Conservation (phyloP, 2,329 filamentous ascomycete genomes). For the Raffaelea deltoideospora region DNA sequence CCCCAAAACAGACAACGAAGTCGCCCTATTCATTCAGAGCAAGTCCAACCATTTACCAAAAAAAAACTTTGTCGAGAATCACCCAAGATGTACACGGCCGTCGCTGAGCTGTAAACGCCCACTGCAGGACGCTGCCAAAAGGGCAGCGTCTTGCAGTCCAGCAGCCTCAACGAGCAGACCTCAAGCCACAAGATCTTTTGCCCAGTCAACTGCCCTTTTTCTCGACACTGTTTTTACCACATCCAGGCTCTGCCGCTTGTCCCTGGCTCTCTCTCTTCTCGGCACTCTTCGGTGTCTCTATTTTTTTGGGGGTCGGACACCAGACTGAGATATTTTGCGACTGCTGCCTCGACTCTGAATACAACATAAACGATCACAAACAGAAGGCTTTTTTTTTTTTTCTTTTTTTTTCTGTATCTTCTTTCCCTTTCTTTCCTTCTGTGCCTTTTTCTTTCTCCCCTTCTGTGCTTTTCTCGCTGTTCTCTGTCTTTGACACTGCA, state of each 20-base stretch:
- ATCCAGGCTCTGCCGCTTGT: conserved; percentile 32
- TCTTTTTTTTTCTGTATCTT: conserved; percentile 8
- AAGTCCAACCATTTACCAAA: conserved; percentile 18
- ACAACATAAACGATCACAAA: conserved; percentile 8
- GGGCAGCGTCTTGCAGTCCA: conserved; percentile 56
- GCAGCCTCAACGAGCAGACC: conserved; percentile 64
- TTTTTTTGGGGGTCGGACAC: too few species aligned
- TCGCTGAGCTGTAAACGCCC: conserved; percentile 86
- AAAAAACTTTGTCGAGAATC: conserved; percentile 55
- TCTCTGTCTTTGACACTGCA: too few species aligned
- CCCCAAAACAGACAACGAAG: conserved; percentile 46
- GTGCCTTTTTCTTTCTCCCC: not conserved
- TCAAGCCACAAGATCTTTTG: conserved; percentile 29
- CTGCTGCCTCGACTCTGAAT: conserved; percentile 20
- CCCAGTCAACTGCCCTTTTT: conserved; percentile 28
- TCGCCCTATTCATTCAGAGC: conserved; percentile 32
- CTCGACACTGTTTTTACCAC: conserved; percentile 56
- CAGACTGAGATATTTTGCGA: too few species aligned
- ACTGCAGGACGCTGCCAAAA: conserved; percentile 50
- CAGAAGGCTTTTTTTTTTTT: too few species aligned
- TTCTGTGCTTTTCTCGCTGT: too few species aligned
- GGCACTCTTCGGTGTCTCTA: too few species aligned
- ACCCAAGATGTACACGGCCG: conserved; percentile 53
- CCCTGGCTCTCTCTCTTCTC: conserved; percentile 11
- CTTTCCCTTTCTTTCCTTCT: not conserved